Percentiles rank a stretch among this genome's conserved stretches.
These are phyloP conservation scores for Plectosphaerella cucumerina DNA, from an alignment of 2,329 filamentous ascomycete genomes.

Conservation along the genomic window DNA sequence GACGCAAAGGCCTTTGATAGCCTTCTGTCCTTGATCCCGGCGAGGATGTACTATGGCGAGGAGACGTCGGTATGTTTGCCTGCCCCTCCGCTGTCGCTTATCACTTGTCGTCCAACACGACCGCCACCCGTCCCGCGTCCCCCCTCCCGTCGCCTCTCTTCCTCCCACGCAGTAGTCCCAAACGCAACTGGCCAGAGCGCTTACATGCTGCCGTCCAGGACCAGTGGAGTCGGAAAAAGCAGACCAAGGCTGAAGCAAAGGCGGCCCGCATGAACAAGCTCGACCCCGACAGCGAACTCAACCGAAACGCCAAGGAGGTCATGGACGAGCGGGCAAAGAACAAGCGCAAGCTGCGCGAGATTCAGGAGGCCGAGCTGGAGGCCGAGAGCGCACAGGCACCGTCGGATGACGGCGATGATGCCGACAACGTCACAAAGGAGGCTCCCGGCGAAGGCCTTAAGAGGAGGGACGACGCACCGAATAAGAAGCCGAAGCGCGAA, in stretches of 20 bases:
- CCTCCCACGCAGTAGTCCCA: no score
- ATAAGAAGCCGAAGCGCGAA: constrained; percentile 52
- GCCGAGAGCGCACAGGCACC: constrained; percentile 19
- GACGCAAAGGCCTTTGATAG: constrained; percentile 78
- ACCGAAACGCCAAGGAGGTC: constrained; percentile 83
- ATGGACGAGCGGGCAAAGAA: constrained; percentile 75
- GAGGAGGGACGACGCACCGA: constrained; percentile 38
- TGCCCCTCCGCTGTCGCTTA: background rate
- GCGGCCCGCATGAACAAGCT: constrained; percentile 84
- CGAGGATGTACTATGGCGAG: constrained; percentile 85
- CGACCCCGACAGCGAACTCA: constrained; percentile 78
- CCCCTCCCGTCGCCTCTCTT: no score
- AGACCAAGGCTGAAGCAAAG: constrained; percentile 83
- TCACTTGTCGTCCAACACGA: background rate
- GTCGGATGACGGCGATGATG: constrained; percentile 27
- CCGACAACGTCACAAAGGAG: constrained; percentile 49
- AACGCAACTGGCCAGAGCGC: background rate
- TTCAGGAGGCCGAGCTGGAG: constrained; percentile 39
- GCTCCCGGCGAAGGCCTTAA: constrained; percentile 62
- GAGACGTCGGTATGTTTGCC: constrained; percentile 69
- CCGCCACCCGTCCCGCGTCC: background rate
- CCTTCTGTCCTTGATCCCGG: constrained; percentile 80
- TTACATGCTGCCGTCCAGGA: constrained; percentile 49
- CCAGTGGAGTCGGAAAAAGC: constrained; percentile 93
- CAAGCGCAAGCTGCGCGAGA: constrained; percentile 74